These are phyloP conservation scores for Arthrobotrys entomopaga DNA, from an alignment of 2,329 filamentous ascomycete genomes.

Conservation along the genomic window DNA sequence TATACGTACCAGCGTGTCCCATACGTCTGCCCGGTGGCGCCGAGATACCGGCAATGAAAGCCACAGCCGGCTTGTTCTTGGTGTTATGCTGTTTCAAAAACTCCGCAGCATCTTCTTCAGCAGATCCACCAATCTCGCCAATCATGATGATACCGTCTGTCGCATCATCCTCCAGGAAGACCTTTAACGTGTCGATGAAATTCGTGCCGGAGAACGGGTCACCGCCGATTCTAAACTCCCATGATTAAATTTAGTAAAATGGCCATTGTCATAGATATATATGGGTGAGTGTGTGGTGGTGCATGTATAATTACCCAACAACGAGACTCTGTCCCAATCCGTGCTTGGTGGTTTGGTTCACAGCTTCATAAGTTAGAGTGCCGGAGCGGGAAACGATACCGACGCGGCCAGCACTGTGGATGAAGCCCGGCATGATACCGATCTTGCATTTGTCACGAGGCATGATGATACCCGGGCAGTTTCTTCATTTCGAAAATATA, in stretches of 20 bases:
- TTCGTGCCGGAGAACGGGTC: slow-evolving; percentile 99
- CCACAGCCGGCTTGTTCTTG: slow-evolving; percentile 92
- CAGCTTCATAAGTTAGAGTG: slow-evolving; percentile 98
- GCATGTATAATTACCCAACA: slow-evolving; percentile 73
- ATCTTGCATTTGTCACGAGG: slow-evolving; percentile 94
- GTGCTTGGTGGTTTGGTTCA: slow-evolving; percentile 98
- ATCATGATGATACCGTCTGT: slow-evolving; percentile 99
- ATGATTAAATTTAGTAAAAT: background rate
- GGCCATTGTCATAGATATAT: too few species aligned
- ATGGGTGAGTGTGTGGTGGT: too few species aligned
- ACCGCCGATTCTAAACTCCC: slow-evolving; percentile 76
- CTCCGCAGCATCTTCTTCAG: slow-evolving; percentile 97
- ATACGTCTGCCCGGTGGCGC: slow-evolving; percentile 95
- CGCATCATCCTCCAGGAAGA: slow-evolving; percentile 94
- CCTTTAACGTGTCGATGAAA: slow-evolving; percentile 98
- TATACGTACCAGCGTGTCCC: slow-evolving; percentile 84
- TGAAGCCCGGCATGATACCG: slow-evolving; percentile 99
- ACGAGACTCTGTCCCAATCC: slow-evolving; percentile 98
- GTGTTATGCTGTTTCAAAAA: slow-evolving; percentile 94
- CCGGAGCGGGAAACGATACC: slow-evolving; percentile 98
- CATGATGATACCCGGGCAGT: slow-evolving; percentile 96
- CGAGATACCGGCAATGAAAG: slow-evolving; percentile 98
- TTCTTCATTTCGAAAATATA: slow-evolving; percentile 65
- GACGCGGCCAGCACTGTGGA: slow-evolving; percentile 98
- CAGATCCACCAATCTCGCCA: slow-evolving; percentile 96